Evolutionary conservation across 1,284 basidiomycete genomes (phyloP).

Genomic region (Microbotryomycetes sp.): DNA sequence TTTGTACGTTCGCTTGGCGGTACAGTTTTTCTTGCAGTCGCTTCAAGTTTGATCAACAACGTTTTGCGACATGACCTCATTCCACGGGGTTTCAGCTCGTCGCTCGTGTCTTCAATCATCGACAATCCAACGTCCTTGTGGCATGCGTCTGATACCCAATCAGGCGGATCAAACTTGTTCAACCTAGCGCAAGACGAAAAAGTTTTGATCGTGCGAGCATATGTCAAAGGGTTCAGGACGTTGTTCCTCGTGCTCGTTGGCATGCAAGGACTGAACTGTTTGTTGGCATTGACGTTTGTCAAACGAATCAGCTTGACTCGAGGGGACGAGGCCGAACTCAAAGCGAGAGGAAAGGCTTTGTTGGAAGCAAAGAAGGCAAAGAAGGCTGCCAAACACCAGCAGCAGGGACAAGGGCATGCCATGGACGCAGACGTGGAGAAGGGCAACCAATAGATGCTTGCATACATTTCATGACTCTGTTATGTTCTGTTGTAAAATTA

Average conservation of each 20-base stretch:
- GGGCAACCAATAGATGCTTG: too few relatives aligned
- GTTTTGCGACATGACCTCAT: constrained; percentile 45
- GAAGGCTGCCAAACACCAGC: constrained; percentile 17
- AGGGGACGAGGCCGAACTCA: constrained; percentile 50
- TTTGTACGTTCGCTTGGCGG: constrained; percentile 60
- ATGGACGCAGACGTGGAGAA: constrained; percentile 4
- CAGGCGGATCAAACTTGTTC: constrained; percentile 26
- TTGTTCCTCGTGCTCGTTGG: constrained; percentile 47
- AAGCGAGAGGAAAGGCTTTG: constrained; percentile 41
- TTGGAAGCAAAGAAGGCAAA: constrained; percentile 27
- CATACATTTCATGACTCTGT: too few relatives aligned
- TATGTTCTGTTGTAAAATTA: too few relatives aligned
- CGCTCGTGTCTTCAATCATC: constrained; percentile 42
- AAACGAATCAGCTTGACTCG: constrained; percentile 53
- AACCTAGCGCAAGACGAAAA: constrained; percentile 45
- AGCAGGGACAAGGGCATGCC: not conserved
- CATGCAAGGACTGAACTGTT: constrained; percentile 34
- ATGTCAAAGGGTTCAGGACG: constrained; percentile 51
- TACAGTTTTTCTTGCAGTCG: constrained; percentile 55
- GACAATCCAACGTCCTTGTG: constrained; percentile 38
- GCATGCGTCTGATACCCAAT: constrained; percentile 1
- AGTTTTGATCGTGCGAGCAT: constrained; percentile 49
- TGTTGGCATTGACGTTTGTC: constrained; percentile 53
- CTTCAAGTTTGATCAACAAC: constrained; percentile 53
- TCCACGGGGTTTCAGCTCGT: constrained; percentile 41